Evolutionary conservation across 345 rosid genomes (phyloP).

Genomic region (Pistacia vera): DNA sequence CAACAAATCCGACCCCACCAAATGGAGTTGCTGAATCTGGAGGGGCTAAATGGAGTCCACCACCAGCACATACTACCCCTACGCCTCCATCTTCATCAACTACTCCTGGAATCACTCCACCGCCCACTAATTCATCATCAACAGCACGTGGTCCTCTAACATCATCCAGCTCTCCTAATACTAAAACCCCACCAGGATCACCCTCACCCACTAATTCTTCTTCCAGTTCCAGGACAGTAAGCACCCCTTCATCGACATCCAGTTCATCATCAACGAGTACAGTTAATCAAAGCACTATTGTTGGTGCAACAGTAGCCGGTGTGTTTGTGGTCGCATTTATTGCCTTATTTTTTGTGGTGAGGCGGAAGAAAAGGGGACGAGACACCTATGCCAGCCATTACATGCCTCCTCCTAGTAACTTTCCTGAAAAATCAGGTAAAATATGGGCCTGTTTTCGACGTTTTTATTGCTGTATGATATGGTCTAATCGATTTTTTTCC

Average conservation of each 20-base stretch:
- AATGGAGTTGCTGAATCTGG: background rate
- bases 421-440: constrained; percentile 55
- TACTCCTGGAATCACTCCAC: constrained; percentile 27
- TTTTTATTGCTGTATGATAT: background rate
- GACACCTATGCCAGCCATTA: constrained; percentile 35
- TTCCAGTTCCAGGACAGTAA: background rate
- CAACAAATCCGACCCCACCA: constrained; percentile 20
- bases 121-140: constrained; percentile 13
- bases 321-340: constrained; percentile 53
- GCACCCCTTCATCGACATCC: background rate
- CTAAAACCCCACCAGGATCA: background rate
- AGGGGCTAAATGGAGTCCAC: constrained; percentile 28
- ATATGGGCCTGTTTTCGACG: background rate
- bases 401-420: constrained; percentile 54
- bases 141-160: constrained; percentile 5
- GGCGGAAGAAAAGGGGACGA: constrained; percentile 46
- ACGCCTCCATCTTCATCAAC: constrained; percentile 34
- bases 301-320: constrained; percentile 50
- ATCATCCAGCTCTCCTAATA: constrained; percentile 20
- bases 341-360: constrained; percentile 40
- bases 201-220: background rate
- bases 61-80: constrained; percentile 29
- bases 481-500: background rate
- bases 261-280: constrained; percentile 5
- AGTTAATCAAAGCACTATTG: constrained; percentile 19